Evolutionary conservation across 2,329 filamentous ascomycete genomes (phyloP), one percentile per base, ranked within the genome.

Genomic region (Verticillium zaregamsianum): DNA sequence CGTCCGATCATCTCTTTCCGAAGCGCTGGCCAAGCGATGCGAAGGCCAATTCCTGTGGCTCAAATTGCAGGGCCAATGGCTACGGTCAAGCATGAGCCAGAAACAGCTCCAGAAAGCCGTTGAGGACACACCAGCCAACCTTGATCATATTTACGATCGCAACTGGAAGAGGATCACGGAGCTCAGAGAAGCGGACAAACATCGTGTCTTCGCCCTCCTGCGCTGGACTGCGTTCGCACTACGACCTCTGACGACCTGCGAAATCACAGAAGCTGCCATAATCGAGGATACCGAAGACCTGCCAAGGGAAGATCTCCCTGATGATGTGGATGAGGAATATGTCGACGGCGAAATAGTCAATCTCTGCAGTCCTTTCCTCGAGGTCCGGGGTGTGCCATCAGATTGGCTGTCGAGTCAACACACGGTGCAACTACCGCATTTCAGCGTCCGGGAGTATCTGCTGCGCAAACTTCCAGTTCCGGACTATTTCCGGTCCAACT

Each of bases 41-140:
- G 63, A 72, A 1, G 75, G 72, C 0, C 74, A 75, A 45, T 77
- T 77, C 37, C 54, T 77, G 0, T 75, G 68, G 66, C 63, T 76
- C 1, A 71, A 68, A 15, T 14, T 77, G 62, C 68, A 74, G 12
- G 69, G 69, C 8, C 35, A 66, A 1, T 62, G 67, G 3, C 55
- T 77, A 0, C 61, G 65, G 0, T 65, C 59, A 6, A 63, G 69
- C 0, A 72, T 70, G 63, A 73, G 67, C 23, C 64, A 66, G 39
- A 70, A 69, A 15, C 67, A 73, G 31, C 64, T 77, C 0, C 59
- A 72, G n/a, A 55, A 64, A 5, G 62, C 64, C 0, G 68, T 77
- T 8, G 56, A 72, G 0, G 61, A 70, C 0, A 70, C 68, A 0
- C 73, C 74, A 0, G 55, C 64, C 1, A 70, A 68, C 1, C 69